phyloP scores from a whole-genome alignment of 768 basidiomycete genomes.

The Terana coerulea region DNA sequence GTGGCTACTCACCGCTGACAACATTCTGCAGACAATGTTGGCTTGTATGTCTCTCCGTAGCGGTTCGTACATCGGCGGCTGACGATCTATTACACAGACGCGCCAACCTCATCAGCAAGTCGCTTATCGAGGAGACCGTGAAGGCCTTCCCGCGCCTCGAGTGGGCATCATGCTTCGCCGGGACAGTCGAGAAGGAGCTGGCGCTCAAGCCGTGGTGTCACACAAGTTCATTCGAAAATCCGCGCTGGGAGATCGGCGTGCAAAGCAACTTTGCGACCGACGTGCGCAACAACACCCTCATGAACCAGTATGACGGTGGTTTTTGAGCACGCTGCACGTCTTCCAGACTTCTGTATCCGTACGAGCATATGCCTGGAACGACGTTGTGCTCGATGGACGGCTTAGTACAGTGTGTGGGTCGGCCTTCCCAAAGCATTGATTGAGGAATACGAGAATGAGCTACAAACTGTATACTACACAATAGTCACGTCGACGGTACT shows the following conservation, averaged over 20 bases:
- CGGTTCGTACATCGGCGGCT: too few species aligned
- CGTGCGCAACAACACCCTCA: constrained; percentile 39
- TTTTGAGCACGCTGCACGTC: too few species aligned
- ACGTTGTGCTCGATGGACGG: too few species aligned
- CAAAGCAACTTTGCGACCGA: constrained; percentile 45
- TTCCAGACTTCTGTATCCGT: too few species aligned
- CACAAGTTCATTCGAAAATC: constrained; percentile 43
- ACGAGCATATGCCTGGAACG: too few species aligned
- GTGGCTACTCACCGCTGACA: not conserved
- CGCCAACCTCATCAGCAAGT: constrained; percentile 39
- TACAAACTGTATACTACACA: too few species aligned
- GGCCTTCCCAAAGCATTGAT: too few species aligned
- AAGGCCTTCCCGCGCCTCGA: constrained; percentile 38
- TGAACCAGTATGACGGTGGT: constrained; percentile 25
- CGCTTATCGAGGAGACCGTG: constrained; percentile 38
- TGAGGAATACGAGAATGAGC: too few species aligned
- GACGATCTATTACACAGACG: too few species aligned
- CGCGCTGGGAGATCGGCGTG: constrained; percentile 40
- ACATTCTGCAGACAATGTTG: constrained; percentile 31
- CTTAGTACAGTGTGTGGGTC: too few species aligned
- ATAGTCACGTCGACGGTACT: too few species aligned
- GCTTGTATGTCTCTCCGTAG: constrained; percentile 31
- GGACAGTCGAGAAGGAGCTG: constrained; percentile 42
- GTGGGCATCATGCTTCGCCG: constrained; percentile 43
- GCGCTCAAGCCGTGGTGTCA: constrained; percentile 48